Percentiles rank a stretch among this genome's conserved stretches.
phyloP scores from a whole-genome alignment of 2,329 filamentous ascomycete genomes.

The Lizonia empirigonia region DNA sequence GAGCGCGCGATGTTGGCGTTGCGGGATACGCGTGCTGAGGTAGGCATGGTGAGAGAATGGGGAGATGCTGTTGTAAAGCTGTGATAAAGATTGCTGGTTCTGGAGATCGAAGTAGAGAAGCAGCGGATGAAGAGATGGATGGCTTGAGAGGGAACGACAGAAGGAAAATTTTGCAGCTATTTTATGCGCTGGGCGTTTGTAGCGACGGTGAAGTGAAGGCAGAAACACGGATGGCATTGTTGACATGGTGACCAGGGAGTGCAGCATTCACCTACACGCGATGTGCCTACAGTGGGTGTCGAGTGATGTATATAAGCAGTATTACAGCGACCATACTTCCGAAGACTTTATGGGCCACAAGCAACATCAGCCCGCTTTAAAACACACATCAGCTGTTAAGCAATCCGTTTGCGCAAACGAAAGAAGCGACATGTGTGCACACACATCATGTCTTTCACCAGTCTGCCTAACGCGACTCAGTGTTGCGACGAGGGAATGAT shows the following conservation, averaged over 20 bases:
- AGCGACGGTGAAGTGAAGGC: background rate
- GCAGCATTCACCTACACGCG: background rate
- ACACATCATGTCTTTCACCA: no score
- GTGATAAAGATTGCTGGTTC: background rate
- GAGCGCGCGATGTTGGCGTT: slow-evolving; percentile 8
- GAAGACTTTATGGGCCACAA: no score
- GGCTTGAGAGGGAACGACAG: background rate
- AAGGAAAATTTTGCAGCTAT: background rate
- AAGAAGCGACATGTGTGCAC: no score
- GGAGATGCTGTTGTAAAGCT: background rate
- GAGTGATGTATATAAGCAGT: no score
- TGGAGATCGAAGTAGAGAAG: background rate
- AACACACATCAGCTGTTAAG: no score
- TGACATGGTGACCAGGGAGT: background rate
- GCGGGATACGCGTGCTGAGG: background rate
- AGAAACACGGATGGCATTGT: background rate
- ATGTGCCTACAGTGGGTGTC: no score
- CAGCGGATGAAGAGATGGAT: background rate
- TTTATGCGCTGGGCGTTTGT: background rate
- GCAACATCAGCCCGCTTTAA: no score
- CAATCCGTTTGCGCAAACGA: no score
- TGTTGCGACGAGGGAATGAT: no score
- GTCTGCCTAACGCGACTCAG: no score
- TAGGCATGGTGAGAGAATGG: background rate
- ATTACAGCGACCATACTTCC: no score